Evolutionary conservation across 306 rosid genomes (phyloP).

Genomic region (Cyclanthera cordifolia): DNA sequence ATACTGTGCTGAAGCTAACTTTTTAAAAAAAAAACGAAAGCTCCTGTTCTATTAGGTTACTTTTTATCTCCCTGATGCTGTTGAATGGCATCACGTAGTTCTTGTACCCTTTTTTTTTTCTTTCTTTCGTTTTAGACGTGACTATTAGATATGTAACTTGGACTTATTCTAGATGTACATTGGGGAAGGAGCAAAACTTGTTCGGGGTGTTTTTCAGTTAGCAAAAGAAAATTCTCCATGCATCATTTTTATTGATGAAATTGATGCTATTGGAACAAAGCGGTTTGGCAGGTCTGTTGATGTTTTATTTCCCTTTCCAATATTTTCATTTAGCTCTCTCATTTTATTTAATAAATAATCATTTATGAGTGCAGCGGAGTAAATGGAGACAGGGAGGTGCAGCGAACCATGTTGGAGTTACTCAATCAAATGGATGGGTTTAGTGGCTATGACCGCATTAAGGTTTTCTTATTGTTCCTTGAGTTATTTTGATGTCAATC

Average conservation of each 20-base stretch:
- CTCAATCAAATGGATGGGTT: slow-evolving; percentile 97
- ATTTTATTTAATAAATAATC: not conserved
- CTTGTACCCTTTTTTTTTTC: not conserved
- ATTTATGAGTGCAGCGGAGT: slow-evolving; percentile 52
- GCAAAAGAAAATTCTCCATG: slow-evolving; percentile 98
- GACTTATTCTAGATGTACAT: slow-evolving; percentile 61
- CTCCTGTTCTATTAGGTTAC: not conserved
- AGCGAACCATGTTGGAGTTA: slow-evolving; percentile 87
- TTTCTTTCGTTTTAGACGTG: not conserved
- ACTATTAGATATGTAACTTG: slow-evolving; percentile 1
- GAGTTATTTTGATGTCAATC: not conserved
- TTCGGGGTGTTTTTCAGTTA: slow-evolving; percentile 85
- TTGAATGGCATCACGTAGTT: slow-evolving; percentile 5
- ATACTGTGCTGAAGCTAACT: not conserved
- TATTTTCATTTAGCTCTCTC: not conserved
- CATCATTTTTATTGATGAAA: slow-evolving; percentile 94
- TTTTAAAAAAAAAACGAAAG: not conserved
- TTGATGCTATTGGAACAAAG: slow-evolving; percentile 95
- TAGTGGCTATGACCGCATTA: slow-evolving; percentile 81
- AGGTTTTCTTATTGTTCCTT: slow-evolving; percentile 31
- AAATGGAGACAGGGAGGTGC: slow-evolving; percentile 97
- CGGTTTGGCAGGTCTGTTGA: slow-evolving; percentile 76
- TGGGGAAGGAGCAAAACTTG: slow-evolving; percentile 97
- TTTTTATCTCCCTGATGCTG: not conserved
- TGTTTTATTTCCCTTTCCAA: not conserved